Evolutionary conservation across 2,329 filamentous ascomycete genomes (phyloP).

Genomic region (Ophiostoma tasmaniense): DNA sequence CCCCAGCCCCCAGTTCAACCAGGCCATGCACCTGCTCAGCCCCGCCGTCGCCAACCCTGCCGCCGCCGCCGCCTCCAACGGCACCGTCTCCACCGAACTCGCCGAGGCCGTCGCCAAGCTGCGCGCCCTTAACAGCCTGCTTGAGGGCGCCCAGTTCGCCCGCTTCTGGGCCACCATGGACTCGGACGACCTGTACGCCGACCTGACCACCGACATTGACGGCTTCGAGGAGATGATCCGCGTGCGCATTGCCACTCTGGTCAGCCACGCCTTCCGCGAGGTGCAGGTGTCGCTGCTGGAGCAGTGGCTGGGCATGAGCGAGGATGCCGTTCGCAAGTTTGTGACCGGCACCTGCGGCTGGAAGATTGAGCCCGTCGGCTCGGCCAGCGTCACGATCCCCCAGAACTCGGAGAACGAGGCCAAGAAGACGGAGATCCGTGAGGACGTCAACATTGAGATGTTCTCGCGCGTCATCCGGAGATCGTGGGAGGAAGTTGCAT

Average conservation of each 20-base stretch:
- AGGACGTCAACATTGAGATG: constrained; percentile 88
- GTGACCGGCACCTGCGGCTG: constrained; percentile 80
- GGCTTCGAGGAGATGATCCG: constrained; percentile 94
- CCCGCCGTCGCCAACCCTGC: constrained; percentile 60
- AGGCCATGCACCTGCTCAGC: constrained; percentile 87
- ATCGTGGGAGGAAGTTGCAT: constrained; percentile 76
- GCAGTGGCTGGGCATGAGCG: constrained; percentile 63
- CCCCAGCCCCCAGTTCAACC: constrained; percentile 88
- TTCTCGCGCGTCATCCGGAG: constrained; percentile 72
- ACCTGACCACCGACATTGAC: constrained; percentile 85
- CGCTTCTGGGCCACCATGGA: constrained; percentile 91
- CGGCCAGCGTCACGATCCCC: constrained; percentile 61
- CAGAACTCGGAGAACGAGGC: constrained; percentile 96
- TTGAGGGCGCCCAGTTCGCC: constrained; percentile 83
- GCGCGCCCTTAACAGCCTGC: constrained; percentile 71
- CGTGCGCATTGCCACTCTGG: constrained; percentile 77
- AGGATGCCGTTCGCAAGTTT: constrained; percentile 65
- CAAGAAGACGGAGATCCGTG: constrained; percentile 86
- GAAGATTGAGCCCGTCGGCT: constrained; percentile 59
- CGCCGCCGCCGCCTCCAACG: constrained; percentile 43
- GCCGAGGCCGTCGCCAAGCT: constrained; percentile 89
- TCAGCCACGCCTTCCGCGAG: constrained; percentile 73
- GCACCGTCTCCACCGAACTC: constrained; percentile 51
- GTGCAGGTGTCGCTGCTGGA: constrained; percentile 60
- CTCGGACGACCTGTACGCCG: constrained; percentile 89